Percentiles rank a stretch among this genome's conserved stretches.
phyloP scores from a whole-genome alignment of 1,284 basidiomycete species.

The Pulveroboletus sp. region DNA sequence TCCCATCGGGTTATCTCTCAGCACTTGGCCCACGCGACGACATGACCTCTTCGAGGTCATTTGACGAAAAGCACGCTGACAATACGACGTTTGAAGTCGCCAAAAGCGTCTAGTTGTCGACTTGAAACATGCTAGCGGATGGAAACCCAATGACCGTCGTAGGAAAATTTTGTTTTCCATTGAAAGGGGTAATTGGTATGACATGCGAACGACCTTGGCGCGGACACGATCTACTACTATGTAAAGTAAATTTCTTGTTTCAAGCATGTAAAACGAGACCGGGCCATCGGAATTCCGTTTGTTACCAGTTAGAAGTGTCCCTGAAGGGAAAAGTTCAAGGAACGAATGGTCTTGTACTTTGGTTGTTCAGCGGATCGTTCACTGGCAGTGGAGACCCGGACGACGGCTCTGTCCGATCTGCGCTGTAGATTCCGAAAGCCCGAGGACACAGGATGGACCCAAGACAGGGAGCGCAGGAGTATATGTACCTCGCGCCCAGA shows the following conservation, averaged over 20 bases:
- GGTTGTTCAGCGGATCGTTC: constrained; percentile 26
- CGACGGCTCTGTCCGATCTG: constrained; percentile 42
- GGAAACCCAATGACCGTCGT: neutral
- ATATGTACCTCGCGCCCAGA: no score
- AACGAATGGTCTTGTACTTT: constrained; percentile 29
- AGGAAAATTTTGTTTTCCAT: constrained; percentile 1
- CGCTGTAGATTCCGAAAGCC: neutral
- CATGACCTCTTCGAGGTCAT: constrained; percentile 12
- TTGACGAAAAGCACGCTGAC: constrained; percentile 14
- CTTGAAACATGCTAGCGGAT: neutral
- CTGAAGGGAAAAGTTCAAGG: neutral
- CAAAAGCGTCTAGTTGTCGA: constrained; percentile 22
- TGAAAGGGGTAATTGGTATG: constrained; percentile 3
- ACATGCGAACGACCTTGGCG: neutral
- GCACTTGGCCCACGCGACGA: constrained; percentile 14
- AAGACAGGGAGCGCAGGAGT: no score
- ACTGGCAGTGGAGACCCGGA: constrained; percentile 52
- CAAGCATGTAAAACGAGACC: neutral
- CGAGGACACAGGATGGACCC: no score
- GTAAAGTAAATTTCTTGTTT: constrained; percentile 14
- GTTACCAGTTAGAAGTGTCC: neutral
- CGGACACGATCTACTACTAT: constrained; percentile 1
- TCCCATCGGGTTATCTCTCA: constrained; percentile 22
- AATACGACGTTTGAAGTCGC: neutral
- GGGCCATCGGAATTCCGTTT: neutral